Conservation (phyloP, 2,329 filamentous ascomycete species). For the Hypoxylon sp. region DNA sequence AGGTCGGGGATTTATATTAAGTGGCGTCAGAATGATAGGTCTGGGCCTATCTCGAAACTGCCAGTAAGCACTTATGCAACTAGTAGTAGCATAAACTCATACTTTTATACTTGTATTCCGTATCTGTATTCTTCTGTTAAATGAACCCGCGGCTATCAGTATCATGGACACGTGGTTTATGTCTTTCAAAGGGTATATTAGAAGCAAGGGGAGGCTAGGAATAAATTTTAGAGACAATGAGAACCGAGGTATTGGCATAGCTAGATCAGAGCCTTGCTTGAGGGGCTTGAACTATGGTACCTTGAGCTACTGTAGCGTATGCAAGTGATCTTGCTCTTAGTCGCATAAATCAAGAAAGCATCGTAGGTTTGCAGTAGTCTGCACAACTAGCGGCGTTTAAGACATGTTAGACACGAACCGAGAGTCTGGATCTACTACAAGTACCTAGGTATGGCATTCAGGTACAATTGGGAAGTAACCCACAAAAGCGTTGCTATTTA, state of each 20-base stretch:
- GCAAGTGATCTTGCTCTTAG: slow-evolving; percentile 20
- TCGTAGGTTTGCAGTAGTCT: slow-evolving; percentile 40
- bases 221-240: not conserved
- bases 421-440: slow-evolving; percentile 31
- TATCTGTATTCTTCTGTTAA: not conserved
- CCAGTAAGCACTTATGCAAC: slow-evolving; percentile 33
- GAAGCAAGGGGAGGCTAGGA: not conserved
- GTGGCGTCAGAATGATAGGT: slow-evolving; percentile 12
- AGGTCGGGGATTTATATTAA: not conserved
- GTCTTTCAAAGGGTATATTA: not conserved
- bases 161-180: not conserved
- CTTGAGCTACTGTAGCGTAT: slow-evolving; percentile 11
- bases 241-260: not conserved
- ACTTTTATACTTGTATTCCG: slow-evolving; percentile 10
- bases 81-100: slow-evolving; percentile 16
- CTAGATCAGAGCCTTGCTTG: slow-evolving; percentile 14
- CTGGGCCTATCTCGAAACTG: slow-evolving; percentile 7
- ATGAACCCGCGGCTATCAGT: slow-evolving; percentile 3
- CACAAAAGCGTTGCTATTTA: slow-evolving; percentile 25
- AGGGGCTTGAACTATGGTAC: slow-evolving; percentile 9
- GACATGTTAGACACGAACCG: slow-evolving; percentile 36
- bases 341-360: slow-evolving; percentile 35
- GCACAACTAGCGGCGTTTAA: slow-evolving; percentile 30
- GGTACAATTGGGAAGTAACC: not conserved
- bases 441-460: slow-evolving; percentile 26